Evolutionary conservation across 176 grass and related monocot species (phyloP).

Genomic region (Triticum turgidum): DNA sequence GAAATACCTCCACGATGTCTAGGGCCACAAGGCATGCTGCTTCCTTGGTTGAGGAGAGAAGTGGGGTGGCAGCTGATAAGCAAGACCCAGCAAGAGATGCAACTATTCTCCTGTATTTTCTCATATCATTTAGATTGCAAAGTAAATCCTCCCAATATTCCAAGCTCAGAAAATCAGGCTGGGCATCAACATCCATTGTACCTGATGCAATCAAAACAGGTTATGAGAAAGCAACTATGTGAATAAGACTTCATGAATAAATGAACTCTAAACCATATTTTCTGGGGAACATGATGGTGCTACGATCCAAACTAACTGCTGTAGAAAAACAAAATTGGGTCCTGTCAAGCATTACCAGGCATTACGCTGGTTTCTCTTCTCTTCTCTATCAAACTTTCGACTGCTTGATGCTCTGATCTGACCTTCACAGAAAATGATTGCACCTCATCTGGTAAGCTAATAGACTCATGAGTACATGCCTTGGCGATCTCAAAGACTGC

Average conservation of each 20-base stretch:
- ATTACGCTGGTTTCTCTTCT: constrained; percentile 29
- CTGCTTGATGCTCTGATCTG: constrained; percentile 51
- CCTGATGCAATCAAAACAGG: constrained; percentile 43
- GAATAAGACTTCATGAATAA: constrained; percentile 10
- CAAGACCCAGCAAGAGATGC: constrained; percentile 88
- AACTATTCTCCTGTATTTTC: constrained; percentile 85
- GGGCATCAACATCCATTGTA: constrained; percentile 27
- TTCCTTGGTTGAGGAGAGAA: constrained; percentile 83
- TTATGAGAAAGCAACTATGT: constrained; percentile 25
- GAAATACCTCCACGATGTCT: constrained; percentile 77
- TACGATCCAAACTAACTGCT: background rate
- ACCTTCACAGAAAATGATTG: constrained; percentile 49
- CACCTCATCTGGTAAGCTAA: constrained; percentile 59
- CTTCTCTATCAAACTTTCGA: constrained; percentile 50
- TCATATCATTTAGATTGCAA: constrained; percentile 79
- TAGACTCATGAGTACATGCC: constrained; percentile 69
- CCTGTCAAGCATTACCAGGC: constrained; percentile 61
- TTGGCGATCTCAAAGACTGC: constrained; percentile 84
- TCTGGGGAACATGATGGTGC: constrained; percentile 6
- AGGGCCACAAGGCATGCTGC: constrained; percentile 75
- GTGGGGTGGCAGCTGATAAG: constrained; percentile 61
- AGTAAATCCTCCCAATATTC: constrained; percentile 87
- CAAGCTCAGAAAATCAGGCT: constrained; percentile 51
- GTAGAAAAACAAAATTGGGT: constrained; percentile 23
- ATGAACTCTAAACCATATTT: background rate